A percentile compares a stretch with the other conserved stretches of the same genome.
Conservation (phyloP, 441 rosid species). For the Macaranga tanarius region DNA sequence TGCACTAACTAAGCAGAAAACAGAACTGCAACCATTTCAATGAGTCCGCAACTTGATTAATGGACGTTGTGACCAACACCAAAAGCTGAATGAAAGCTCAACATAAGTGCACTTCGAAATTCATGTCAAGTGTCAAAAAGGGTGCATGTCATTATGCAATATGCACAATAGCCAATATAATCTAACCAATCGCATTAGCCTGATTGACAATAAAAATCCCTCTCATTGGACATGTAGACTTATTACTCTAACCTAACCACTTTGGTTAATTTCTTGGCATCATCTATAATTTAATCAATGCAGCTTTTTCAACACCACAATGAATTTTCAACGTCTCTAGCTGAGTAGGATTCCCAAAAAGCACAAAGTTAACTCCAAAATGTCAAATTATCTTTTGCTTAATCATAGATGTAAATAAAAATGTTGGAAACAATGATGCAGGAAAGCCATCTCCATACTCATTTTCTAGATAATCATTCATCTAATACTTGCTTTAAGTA, state of each 20-base stretch:
- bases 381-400: neutral
- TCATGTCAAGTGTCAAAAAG: neutral
- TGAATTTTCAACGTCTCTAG: neutral
- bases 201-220: neutral
- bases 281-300: neutral
- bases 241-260: neutral
- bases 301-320: neutral
- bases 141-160: neutral
- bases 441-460: neutral
- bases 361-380: neutral
- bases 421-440: neutral
- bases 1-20: neutral
- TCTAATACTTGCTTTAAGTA: neutral
- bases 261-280: neutral
- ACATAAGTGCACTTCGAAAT: neutral
- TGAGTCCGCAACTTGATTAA: neutral
- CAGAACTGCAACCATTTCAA: neutral
- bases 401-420: neutral
- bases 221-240: neutral
- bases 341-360: neutral
- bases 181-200: neutral
- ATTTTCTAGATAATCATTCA: neutral
- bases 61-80: neutral
- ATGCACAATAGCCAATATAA: neutral
- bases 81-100: neutral